Base-by-base conservation (phyloP, 495 filamentous ascomycete genomes). In the Emericellopsis terricola region DNA sequence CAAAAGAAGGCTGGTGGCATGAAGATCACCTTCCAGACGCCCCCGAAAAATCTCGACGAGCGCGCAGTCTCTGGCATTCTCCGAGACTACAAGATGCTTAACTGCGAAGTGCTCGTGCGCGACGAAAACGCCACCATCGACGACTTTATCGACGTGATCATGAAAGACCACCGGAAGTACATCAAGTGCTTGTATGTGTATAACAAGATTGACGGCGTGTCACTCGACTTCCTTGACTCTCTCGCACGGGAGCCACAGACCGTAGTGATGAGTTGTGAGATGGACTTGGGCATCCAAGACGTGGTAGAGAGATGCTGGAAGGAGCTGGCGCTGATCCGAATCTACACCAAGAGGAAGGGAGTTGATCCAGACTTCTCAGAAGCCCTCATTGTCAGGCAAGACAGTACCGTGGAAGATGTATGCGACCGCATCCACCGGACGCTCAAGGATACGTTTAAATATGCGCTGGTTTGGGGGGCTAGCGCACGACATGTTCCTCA, bases 121-220 rank as follows among this genome's bases (percentile, higher is more conserved):
- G 91, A 99, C 44, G 91, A 96, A 43, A 74, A 92, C 47, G 81
- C 80, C 16, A 94, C 87, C 10, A 85, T 99, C 20, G 91, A 99
- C 57, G 89, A 99, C 54, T 78, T 99, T 52, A 96, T 99, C 50
- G 91, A 99, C 52, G 85, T 96, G 28, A 94, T 58, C 57, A 96
- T 94, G 85, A 89, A 86, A 46, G 83, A 93, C 48, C 86, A 99
- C 62, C 69, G 91, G 44, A 96, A 91, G 57, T 99, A 99, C 62
- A 94, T 99, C 61, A 60, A 56, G 36, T 92, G 85, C 48, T 68
- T 99, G 16, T 99, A 99, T 59, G 91, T 94, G 19, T 99, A 99
- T 71, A 99, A 99, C 78, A 99, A 99, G 58, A 92, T 99, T 62
- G 91, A 99, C 64, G 78, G 74, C 52, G 76, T 99, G 44, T 85